Evolutionary conservation across 331 rosid species (phyloP), one percentile per base, ranked within the genome.

Genomic region (Quercus tomentella): DNA sequence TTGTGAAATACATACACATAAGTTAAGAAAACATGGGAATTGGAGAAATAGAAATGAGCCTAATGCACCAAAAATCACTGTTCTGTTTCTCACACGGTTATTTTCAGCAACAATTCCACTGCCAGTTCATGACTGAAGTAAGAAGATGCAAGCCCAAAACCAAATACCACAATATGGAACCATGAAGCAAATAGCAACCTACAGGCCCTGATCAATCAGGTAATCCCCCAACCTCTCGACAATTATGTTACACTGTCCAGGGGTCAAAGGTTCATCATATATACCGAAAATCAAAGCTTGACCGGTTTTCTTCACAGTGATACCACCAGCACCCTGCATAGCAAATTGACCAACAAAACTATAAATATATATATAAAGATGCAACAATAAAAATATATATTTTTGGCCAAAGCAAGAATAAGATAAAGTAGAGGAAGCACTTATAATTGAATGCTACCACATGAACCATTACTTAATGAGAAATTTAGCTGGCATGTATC

Each of bases 161-260:
- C n/a, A 45, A 49, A 66, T 2, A 56, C 25, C 18, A 76, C 54
- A 52, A 77, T 49, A 45, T 55, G 76, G 52, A 82, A 75, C 26
- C 31, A 67, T 61, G 83, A 68, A 79, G 73, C n/a, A 66, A 66
- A 79, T 71, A 49, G 54, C 54, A 49, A 52, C 30, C 87, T 89
- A 87, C 51, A 85, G 60, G 16, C 81, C 82, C 79, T 85, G 86
- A 15, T 87, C 90, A 52, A 85, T 56, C 43, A 91, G 85, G 73
- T 91, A 91, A 70, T 89, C 90, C 25, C 91, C 92, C 89, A 91
- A 54, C 85, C 86, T 88, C 87, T 91, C 90, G 67, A 87, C 90
- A n/a, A 91, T 49, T 70, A 89, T 76, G 88, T 91, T 87, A 76
- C 93, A 89, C 79, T 91, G 90, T 65, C 88, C 89, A 15, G 91